Conservation (phyloP, 257 asterid species). For the Avicennia marina region DNA sequence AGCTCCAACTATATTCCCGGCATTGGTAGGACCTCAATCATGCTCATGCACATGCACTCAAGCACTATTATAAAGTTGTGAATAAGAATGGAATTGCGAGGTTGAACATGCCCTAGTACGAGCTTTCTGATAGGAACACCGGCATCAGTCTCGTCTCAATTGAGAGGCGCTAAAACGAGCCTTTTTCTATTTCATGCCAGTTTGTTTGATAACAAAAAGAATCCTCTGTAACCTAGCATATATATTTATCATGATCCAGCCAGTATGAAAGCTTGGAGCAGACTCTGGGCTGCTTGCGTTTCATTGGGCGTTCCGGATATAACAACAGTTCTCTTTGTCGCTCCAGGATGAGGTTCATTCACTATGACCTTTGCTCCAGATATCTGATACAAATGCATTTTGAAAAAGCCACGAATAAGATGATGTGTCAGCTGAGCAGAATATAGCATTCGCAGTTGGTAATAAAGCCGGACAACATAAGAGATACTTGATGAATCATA, state of each 20-base stretch:
- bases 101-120: no score
- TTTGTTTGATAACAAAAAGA: no score
- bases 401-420: neutral
- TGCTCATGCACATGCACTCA: no score
- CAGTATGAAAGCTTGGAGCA: constrained; percentile 68
- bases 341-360: constrained; percentile 50
- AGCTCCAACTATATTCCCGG: no score
- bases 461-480: neutral
- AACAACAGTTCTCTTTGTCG: constrained; percentile 39
- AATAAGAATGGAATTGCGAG: no score
- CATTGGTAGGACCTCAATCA: no score
- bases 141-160: no score
- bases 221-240: no score
- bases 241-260: constrained; percentile 30
- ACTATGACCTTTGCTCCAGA: constrained; percentile 69
- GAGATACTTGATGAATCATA: neutral
- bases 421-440: constrained; percentile 2
- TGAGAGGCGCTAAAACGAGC: no score
- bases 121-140: no score
- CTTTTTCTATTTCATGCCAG: no score
- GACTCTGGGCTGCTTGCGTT: constrained; percentile 80
- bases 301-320: constrained; percentile 73
- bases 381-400: constrained; percentile 39
- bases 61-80: no score
- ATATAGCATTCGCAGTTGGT: neutral